A percentile compares a stretch with the other conserved stretches of the same genome.
phyloP scores from a whole-genome alignment of 495 filamentous ascomycete genomes.

The Peziza echinospora region DNA sequence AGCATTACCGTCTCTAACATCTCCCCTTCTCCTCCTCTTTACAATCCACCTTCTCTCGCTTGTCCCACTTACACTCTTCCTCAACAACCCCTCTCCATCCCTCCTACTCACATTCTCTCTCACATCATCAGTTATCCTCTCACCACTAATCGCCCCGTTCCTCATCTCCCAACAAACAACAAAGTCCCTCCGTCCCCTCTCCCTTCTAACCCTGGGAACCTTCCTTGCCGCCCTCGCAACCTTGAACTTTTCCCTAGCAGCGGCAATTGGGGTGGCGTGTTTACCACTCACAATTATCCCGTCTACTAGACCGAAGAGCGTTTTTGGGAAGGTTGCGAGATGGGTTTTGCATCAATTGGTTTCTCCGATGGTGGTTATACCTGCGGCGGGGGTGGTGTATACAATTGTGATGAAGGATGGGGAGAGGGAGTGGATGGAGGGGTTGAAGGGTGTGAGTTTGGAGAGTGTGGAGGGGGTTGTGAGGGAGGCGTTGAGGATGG shows the following conservation, averaged over 20 bases:
- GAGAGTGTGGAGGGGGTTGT: conserved; percentile 33
- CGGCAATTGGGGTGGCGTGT: conserved; percentile 61
- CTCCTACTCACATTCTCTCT: conserved; percentile 35
- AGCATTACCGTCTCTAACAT: conserved; percentile 59
- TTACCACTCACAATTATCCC: conserved; percentile 50
- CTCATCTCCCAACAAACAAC: conserved; percentile 32
- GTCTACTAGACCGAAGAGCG: conserved; percentile 27
- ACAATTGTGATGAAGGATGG: conserved; percentile 29
- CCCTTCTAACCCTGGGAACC: conserved; percentile 73
- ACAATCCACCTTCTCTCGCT: conserved; percentile 55
- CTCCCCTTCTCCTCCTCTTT: conserved; percentile 51
- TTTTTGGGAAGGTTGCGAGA: conserved; percentile 11
- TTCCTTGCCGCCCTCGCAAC: conserved; percentile 83
- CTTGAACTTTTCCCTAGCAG: conserved; percentile 82
- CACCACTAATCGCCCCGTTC: conserved; percentile 38
- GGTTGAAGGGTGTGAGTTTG: conserved; percentile 30
- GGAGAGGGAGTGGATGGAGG: conserved; percentile 42
- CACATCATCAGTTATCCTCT: conserved; percentile 31
- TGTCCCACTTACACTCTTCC: conserved; percentile 71
- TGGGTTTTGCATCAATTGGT: conserved; percentile 27
- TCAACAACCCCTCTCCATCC: conserved; percentile 31
- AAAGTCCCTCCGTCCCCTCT: conserved; percentile 40
- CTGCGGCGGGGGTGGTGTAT: conserved; percentile 39
- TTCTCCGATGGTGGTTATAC: conserved; percentile 40
- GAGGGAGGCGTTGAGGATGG: conserved; percentile 41